These are phyloP conservation scores for Daedaleopsis nitida DNA, from an alignment of 768 basidiomycete genomes.

Conservation along the genomic window DNA sequence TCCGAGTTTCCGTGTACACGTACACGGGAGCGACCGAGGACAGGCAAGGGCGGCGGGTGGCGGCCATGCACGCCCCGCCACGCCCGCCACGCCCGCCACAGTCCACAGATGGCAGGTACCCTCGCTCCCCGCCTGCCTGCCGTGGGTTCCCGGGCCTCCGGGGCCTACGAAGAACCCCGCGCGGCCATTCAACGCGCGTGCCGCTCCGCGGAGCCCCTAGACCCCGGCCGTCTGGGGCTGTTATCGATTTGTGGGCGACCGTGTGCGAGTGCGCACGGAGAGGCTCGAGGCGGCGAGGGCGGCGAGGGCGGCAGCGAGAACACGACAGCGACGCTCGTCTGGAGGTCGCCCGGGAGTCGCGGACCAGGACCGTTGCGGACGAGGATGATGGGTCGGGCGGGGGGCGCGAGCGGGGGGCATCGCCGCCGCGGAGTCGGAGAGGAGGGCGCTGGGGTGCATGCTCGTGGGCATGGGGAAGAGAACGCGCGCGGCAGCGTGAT, in stretches of 20 bases:
- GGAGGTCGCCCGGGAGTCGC: neutral
- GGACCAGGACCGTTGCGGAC: neutral
- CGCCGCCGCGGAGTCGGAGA: neutral
- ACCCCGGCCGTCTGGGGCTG: neutral
- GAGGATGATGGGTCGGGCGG: neutral
- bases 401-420: neutral
- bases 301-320: neutral
- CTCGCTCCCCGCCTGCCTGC: neutral
- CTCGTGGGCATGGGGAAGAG: neutral
- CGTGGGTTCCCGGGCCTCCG: neutral
- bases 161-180: neutral
- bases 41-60: neutral
- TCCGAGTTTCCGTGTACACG: neutral
- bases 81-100: neutral
- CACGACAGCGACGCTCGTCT: neutral
- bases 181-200: neutral
- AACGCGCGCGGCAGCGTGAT: neutral
- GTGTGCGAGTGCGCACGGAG: neutral
- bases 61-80: neutral
- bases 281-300: neutral
- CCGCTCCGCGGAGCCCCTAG: neutral
- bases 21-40: too few relatives aligned
- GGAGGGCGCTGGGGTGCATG: too few relatives aligned
- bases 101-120: neutral
- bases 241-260: neutral